Evolutionary conservation across 2,329 filamentous ascomycete genomes (phyloP), one percentile per base, ranked within the genome.

Genomic region (Neocatenulostroma microsporum): DNA sequence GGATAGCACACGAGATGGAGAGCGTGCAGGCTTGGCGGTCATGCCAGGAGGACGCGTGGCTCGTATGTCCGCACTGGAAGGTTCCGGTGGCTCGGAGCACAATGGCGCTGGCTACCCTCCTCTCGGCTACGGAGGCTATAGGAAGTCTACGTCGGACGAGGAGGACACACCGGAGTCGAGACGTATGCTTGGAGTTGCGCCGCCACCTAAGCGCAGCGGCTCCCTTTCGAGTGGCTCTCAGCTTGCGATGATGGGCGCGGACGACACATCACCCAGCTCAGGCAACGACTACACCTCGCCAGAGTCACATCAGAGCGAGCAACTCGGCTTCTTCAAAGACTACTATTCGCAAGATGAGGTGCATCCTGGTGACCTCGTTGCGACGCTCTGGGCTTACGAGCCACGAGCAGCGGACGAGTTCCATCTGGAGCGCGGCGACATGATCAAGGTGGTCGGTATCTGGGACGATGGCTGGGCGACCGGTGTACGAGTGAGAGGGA

Each of bases 381-480:
- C 91, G 11, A 85, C 87, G 2, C 73, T 98, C 11, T 98, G 91
- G 91, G 89, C 91, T 2, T 98, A 98, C 61, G 86, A 94, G 52
- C 89, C 91, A 21, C 83, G 91, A 21, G 91, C 91, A 4, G 78
- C 80, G 20, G 91, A 98, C 54, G 91, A 98, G 57, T 96, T 96
- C 56, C 73, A 85, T 25, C 70, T 98, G 24, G 91, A 96, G 54
- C 79, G 91, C 41, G 91, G 91, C 36, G 91, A 98, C 57, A 95
- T 98, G 88, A 74, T 98, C 55, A 96, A 95, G 66, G 81, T 98
- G 11, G 82, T 96, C 21, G 91, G 91, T 44, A 98, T 98, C 49
- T 98, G 91, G 91, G 91, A 98, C 55, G 91, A 98, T 59, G 91
- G 91, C 30, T 98, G 91, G 91, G 91, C 91, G 9, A 98, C 91